phyloP scores from a whole-genome alignment of 78 protist species.

The Dictyostelium intermedium region DNA sequence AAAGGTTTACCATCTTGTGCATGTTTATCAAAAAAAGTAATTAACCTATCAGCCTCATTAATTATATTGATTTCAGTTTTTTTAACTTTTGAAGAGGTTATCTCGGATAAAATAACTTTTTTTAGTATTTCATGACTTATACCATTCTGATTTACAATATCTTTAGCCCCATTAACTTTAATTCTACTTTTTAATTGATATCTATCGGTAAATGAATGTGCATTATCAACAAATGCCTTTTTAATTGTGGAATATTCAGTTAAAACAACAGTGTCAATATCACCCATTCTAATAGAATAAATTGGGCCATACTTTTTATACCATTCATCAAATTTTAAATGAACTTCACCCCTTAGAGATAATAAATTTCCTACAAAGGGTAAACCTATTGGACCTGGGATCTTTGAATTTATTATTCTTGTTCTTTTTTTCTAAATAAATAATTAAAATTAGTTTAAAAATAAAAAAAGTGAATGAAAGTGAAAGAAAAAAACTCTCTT shows the following conservation, averaged over 20 bases:
- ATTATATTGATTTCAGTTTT: not conserved
- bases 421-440: not conserved
- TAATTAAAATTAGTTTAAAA: too few relatives aligned
- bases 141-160: constrained; percentile 9
- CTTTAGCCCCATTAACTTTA: not conserved
- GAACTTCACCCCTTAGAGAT: not conserved
- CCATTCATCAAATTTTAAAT: not conserved
- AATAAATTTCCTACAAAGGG: not conserved
- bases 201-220: not conserved
- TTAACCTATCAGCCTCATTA: not conserved
- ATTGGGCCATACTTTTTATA: constrained; percentile 20
- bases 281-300: not conserved
- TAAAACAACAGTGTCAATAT: constrained; percentile 1
- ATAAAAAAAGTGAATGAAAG: too few relatives aligned
- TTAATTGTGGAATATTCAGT: not conserved
- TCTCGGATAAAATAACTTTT: not conserved
- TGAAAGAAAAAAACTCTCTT: too few relatives aligned
- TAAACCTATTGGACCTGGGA: not conserved
- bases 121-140: not conserved
- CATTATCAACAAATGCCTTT: constrained; percentile 8
- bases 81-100: not conserved
- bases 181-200: not conserved
- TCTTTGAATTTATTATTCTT: not conserved
- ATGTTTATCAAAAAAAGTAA: not conserved
- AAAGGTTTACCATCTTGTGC: not conserved